phyloP scores from a whole-genome alignment of 106 monocot genomes.

The Vanilla planifolia region DNA sequence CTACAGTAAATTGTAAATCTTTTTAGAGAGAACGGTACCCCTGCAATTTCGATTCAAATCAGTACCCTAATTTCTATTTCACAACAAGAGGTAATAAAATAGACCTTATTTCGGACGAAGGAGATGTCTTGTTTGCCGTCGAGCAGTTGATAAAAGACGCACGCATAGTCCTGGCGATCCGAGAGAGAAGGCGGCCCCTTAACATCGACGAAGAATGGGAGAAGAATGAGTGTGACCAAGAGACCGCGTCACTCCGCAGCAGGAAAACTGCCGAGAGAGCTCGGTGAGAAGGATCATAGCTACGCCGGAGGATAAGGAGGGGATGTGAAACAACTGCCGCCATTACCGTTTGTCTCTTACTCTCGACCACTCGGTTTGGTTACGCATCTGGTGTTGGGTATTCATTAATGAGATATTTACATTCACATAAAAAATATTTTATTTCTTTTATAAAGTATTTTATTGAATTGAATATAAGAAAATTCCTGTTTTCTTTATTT shows the following conservation, averaged over 20 bases:
- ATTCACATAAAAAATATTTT: too few relatives aligned
- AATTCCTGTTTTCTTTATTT: too few relatives aligned
- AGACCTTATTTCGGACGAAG: neutral
- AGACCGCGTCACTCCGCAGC: neutral
- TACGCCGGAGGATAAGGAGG: neutral
- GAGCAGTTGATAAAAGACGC: neutral
- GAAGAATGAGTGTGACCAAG: neutral
- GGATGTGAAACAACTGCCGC: neutral
- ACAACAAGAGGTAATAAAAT: neutral
- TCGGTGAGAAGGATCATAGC: neutral
- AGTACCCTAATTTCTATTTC: slow-evolving; percentile 3
- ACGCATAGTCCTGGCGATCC: neutral
- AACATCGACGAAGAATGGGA: neutral
- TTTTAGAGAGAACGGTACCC: neutral
- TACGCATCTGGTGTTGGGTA: too few relatives aligned
- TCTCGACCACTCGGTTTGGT: too few relatives aligned
- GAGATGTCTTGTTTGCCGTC: neutral
- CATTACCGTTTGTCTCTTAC: neutral
- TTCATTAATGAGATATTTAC: too few relatives aligned
- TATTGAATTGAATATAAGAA: too few relatives aligned
- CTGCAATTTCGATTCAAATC: neutral
- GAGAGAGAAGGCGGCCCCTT: neutral
- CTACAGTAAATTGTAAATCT: too few relatives aligned
- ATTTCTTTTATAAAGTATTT: too few relatives aligned
- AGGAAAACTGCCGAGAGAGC: neutral